Base-by-base conservation (phyloP, 2,329 filamentous ascomycete genomes). In the Stachybotrys chartarum region DNA sequence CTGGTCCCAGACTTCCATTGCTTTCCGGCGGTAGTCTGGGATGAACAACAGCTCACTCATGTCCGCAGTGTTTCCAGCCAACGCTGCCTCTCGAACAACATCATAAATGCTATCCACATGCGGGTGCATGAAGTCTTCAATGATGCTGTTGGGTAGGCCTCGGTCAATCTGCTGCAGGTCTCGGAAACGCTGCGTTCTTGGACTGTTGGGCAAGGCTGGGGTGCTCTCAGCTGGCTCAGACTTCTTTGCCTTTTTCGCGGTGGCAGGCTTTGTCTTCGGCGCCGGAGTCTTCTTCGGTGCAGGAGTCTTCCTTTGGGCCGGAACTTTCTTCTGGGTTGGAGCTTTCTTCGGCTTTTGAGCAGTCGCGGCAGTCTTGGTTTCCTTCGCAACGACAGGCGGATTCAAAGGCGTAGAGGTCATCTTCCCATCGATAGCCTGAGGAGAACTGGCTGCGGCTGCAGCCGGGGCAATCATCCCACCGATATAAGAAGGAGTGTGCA, bases 91-190 rank as follows among this genome's bases (percentile, higher is more conserved):
- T 16, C 50, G 53, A 30, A 55, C 53, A 11, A 49, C 53, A 12
- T 17, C 11, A 30, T 55, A 55, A 24, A 42, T 32, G 48, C 56
- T 57, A 7, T 30, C 48, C 14, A 32, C 30, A 14, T 30, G 32
- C 7, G 56, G 56, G 5, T 32, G 6, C 53, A 53, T 55, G 35
- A 57, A 57, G 14, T 57, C 56, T 8, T 12, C 11, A n/a, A 57
- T 55, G 45, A 57, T 12, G 30, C 53, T 32, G 14, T 50, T 30
- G 3, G 56, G 56, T n/a, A 57, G 46, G 14, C 49, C n/a, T 10
- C 12, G 31, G 18, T 57, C 53, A 16, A 53, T 12, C 7, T 32
- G n/a, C 1, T 48, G 45, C 7, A 57, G 32, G 24, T 52, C 32
- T 39, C 50, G 52, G 46, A 31, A 44, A 16, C 54, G 35, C 35